Base-by-base conservation (phyloP, 192 early-diverging fungal species). In the Chytriomyces confervae region DNA sequence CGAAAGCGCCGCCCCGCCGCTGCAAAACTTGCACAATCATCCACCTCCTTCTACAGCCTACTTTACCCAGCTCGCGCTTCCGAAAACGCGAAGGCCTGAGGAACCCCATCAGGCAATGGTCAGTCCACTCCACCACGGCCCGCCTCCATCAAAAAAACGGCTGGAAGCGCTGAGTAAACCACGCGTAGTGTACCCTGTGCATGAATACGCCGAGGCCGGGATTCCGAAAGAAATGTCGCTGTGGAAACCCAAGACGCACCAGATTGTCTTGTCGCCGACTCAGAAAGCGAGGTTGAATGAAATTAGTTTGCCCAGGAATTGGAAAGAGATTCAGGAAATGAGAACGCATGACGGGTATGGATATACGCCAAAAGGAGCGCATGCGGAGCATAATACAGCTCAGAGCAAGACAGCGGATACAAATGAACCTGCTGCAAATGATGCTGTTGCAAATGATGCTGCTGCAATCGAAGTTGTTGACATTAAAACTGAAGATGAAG, bases 171-270 rank as follows among this genome's bases (percentile, higher is more conserved):
- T 75, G 23, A 48, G 36, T 29, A 62, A 50, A 44, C 73, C 73
- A 29, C 60, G 73, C 27, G 73, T 75, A 1, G 69, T 72, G 20
- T 72, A 72, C 51, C 69, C 69, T 10, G 69, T 72, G 5, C 57
- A 29, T 51, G 27, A 72, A 51, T 68, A 45, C 44, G 11, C 27
- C 4, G 66, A 68, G 7, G 7, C 69, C 44, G 69, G 57, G 20
- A 51, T 61, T 23, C 69, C 51, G 24, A 51, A 72, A 23, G 69
- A 72, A 23, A 13, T 18, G 20, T 18, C 27, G 6, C 7, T 24
- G 51, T 72, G 69, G 69, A 9, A 27, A 23, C 69, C 69, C 16
- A 72, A 57, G 69, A 60, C 69, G 20, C 69, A 72, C 50, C 20
- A 23, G 8, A n/a, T 72, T 24, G 57, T 60, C 10, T 57, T 72